A percentile compares a stretch with the other conserved stretches of the same genome.
These are phyloP conservation scores for Eimeria tenella DNA, from an alignment of 169 alveolate species.

Conservation along the genomic window DNA sequence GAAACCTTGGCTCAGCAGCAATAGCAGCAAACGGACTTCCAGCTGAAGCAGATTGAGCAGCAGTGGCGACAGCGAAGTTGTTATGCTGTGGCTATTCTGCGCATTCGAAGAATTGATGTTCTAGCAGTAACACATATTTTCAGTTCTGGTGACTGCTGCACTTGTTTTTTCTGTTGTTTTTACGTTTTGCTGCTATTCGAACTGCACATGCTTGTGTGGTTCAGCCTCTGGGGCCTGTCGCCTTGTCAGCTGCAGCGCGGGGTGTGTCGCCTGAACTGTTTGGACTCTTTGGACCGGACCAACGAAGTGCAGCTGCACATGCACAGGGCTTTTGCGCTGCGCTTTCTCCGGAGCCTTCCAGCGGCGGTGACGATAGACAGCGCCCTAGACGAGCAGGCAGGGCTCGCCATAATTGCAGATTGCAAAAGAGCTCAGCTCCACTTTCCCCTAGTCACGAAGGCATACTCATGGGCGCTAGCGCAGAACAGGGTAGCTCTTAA, in stretches of 20 bases:
- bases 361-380: slow-evolving; percentile 3
- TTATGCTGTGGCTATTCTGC: neutral
- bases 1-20: no score
- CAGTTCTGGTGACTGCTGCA: neutral
- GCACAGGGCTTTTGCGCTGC: neutral
- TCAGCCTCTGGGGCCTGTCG: neutral
- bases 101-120: neutral
- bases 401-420: no score
- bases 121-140: no score
- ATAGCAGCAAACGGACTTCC: no score
- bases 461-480: no score
- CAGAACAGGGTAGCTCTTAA: no score
- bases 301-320: slow-evolving; percentile 82
- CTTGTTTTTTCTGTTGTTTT: neutral
- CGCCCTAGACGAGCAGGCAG: slow-evolving; percentile 16
- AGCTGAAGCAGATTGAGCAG: neutral
- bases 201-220: neutral
- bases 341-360: neutral
- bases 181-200: neutral
- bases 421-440: no score
- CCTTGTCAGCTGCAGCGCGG: slow-evolving; percentile 90
- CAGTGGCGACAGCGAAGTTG: neutral
- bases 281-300: slow-evolving; percentile 98
- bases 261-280: slow-evolving; percentile 96
- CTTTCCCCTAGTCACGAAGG: no score